Evolutionary conservation across 352 stramenopile species (phyloP), one percentile per base, ranked within the genome.

Genomic region (Pythium vanterpoolii): DNA sequence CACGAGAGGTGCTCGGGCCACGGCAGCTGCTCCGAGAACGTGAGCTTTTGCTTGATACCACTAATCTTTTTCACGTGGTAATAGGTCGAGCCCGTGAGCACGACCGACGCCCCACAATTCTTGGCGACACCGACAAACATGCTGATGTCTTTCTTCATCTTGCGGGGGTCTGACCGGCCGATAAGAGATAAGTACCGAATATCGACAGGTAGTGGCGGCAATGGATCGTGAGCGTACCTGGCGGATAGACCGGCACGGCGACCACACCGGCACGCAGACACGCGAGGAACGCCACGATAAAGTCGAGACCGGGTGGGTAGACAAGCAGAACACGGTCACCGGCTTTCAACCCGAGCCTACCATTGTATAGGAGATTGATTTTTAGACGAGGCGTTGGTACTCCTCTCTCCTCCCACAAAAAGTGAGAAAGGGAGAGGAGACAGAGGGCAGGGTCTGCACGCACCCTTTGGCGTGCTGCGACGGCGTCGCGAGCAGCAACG

Each of bases 221-320:
- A 39, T 23, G 28, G 7, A 28, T 0, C 1, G 34, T 4, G 16
- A 26, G 14, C 34, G 10, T 56, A 82, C 75, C 75, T 42, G 85
- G 85, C 24, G 83, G 83, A 53, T 92, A 95, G 44, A 95, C 87
- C 0, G 96, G 96, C 3, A 99, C 96, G 0, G 96, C 95, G 7
- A 99, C 86, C 18, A 98, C 71, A 30, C 92, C 90, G 14, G 88
- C 88, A 19, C 89, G 90, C 23, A 99, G 64, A 70, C 97, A 99
- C 1, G 93, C 96, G 13, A 99, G 62, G 63, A 99, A 99, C 3
- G 95, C 80, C 26, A 99, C 74, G 27, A 99, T 98, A 62, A 99
- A 99, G 51, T 99, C 93, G 10, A 99, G 78, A 0, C 87, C 96
- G 9, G 98, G 98, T 27, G 96, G 95, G 66, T 99, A 99, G 27